Conservation (phyloP, 495 filamentous ascomycete genomes). For the Oidiodendron maius region DNA sequence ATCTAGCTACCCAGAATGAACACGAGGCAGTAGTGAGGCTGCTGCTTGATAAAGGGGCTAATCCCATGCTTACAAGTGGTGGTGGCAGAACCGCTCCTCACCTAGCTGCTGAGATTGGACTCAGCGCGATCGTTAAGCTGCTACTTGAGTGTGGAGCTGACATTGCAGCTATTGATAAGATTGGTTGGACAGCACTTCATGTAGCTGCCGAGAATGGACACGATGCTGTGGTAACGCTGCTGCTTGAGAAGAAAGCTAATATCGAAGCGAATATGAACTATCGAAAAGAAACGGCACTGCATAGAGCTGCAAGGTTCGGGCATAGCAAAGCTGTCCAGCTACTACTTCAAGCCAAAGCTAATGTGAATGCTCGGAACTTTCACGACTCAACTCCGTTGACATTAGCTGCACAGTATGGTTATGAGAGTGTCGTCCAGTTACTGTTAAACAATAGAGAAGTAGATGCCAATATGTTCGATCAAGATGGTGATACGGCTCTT, state of each 20-base stretch:
- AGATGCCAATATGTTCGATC: no score
- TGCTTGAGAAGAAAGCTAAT: no score
- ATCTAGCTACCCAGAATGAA: slow-evolving; percentile 20
- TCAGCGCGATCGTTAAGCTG: slow-evolving; percentile 16
- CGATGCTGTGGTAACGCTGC: no score
- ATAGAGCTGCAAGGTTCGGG: slow-evolving; percentile 21
- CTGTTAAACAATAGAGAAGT: no score
- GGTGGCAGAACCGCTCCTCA: not conserved
- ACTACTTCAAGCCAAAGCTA: slow-evolving; percentile 19
- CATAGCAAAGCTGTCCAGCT: slow-evolving; percentile 16
- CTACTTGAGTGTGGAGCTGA: slow-evolving; percentile 4
- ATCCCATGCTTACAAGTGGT: slow-evolving; percentile 19
- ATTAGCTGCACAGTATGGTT: no score
- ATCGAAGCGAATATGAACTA: slow-evolving; percentile 1
- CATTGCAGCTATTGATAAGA: slow-evolving; percentile 2
- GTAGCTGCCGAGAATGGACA: not conserved
- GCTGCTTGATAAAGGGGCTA: slow-evolving; percentile 6
- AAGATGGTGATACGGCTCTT: no score
- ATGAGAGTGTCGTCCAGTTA: no score
- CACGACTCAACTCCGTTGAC: no score
- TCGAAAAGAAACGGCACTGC: slow-evolving; percentile 21
- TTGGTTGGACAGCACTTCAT: not conserved
- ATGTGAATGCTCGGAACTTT: slow-evolving; percentile 19
- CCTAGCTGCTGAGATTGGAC: not conserved
- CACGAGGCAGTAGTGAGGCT: no score